Percentiles rank a stretch among this genome's conserved stretches.
phyloP scores from a whole-genome alignment of 805 yeast species.

The Brettanomyces sp. region DNA sequence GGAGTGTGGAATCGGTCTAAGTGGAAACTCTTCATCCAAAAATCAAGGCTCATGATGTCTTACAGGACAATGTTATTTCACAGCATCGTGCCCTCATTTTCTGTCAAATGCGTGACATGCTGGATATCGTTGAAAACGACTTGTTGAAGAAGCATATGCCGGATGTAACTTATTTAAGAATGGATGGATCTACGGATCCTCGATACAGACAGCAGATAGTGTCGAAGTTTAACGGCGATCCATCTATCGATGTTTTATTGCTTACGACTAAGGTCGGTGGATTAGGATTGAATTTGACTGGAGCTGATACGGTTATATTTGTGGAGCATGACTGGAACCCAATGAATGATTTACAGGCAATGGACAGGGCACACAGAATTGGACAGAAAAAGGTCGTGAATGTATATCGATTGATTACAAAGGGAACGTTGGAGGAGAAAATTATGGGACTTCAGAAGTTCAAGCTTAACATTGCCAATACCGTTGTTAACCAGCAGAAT shows the following conservation, averaged over 20 bases:
- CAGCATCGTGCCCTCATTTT: slow-evolving; percentile 93
- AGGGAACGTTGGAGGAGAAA: slow-evolving; percentile 89
- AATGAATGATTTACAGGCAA: slow-evolving; percentile 97
- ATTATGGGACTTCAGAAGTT: slow-evolving; percentile 97
- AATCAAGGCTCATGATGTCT: neutral
- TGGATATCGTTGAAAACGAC: slow-evolving; percentile 91
- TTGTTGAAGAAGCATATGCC: slow-evolving; percentile 79
- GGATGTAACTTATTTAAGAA: slow-evolving; percentile 82
- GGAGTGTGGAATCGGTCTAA: slow-evolving; percentile 85
- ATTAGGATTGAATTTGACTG: slow-evolving; percentile 91
- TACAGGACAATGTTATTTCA: slow-evolving; percentile 52
- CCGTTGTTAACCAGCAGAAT: slow-evolving; percentile 93
- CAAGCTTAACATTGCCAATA: slow-evolving; percentile 94
- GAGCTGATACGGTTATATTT: slow-evolving; percentile 98
- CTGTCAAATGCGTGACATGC: slow-evolving; percentile 96
- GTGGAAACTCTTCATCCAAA: neutral
- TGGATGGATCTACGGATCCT: slow-evolving; percentile 93
- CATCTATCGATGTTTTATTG: slow-evolving; percentile 86
- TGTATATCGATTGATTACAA: slow-evolving; percentile 88
- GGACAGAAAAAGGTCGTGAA: slow-evolving; percentile 98
- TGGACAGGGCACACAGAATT: slow-evolving; percentile 97
- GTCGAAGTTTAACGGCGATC: slow-evolving; percentile 87
- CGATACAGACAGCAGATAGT: slow-evolving; percentile 87
- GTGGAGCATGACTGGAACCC: slow-evolving; percentile 99
- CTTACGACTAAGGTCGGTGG: slow-evolving; percentile 98